Conservation (phyloP, 805 yeast genomes). For the Diddensiella transvaalensis region DNA sequence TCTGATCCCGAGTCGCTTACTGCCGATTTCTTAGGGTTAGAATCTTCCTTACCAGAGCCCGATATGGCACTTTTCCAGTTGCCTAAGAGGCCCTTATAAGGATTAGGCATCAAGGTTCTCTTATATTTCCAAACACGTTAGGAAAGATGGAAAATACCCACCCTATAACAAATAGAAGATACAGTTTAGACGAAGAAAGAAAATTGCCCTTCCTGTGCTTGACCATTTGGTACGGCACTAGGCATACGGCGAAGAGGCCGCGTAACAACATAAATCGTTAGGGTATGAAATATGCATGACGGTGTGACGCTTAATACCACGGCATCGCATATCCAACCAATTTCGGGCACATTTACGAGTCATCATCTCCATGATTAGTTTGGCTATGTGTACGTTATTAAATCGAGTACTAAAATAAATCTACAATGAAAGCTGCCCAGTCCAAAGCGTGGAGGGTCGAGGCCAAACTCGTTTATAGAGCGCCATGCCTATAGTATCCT, state of each 20-base stretch:
- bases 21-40: not conserved
- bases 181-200: too few species aligned
- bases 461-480: slow-evolving; percentile 96
- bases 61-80: slow-evolving; percentile 1
- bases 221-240: not conserved
- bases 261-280: too few species aligned
- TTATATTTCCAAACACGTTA: too few species aligned
- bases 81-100: slow-evolving; percentile 10
- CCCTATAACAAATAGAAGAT: too few species aligned
- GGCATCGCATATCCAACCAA: not conserved
- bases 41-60: not conserved
- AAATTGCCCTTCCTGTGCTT: too few species aligned
- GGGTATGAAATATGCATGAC: too few species aligned
- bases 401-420: too few species aligned
- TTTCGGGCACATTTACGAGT: too few species aligned
- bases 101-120: slow-evolving; percentile 11
- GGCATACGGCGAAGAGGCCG: not conserved
- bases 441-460: slow-evolving; percentile 23
- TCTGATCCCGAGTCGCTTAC: not conserved
- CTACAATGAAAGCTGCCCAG: slow-evolving; percentile 1
- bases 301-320: not conserved
- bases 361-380: too few species aligned
- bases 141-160: not conserved
- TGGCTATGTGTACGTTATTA: too few species aligned
- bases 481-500: slow-evolving; percentile 92